Base-by-base conservation (phyloP, 257 asterid species). In the Primulina eburnea region DNA sequence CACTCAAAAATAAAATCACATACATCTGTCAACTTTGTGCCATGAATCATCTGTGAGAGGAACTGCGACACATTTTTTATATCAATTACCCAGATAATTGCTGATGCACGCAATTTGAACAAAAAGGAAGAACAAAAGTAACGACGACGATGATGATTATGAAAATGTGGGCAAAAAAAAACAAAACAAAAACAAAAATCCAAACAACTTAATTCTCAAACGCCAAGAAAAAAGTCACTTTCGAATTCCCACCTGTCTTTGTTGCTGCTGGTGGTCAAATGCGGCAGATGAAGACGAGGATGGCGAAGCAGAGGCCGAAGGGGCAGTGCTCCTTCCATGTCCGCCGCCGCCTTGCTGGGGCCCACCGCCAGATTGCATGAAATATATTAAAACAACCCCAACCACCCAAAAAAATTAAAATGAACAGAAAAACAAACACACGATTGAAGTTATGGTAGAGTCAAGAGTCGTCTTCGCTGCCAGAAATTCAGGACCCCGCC, bases 361-460 rank as follows among this genome's bases (percentile, higher is more conserved):
- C 69, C 96, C 96, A 71, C 90, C 95, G n/a, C 95, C 98, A 73
- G 96, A 88, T 76, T 92, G 97, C 98, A 92, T 92, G 74, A 78
- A 69, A 74, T 32, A 63, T 53, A 34, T 64, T 34, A 59, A 68
- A 62, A 11, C 43, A 43, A 43, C 18, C 55, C 18, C 55, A 43
- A 43, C n/a, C 55, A 43, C 55, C 55, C 55, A 1, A 43, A 43
- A 12, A 43, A 43, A 43, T 43, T 17, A 43, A 43, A 43, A 14
- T 43, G 55, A 14, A 4, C n/a, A 43, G 4, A 14, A 14, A 14
- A 14, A 43, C 6, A 43, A 4, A 33, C 18, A 40, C 52, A 11
- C 18, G 7, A 43, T 43, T 43, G 18, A 43, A 43, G 18, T 18
- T 11, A 43, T 4, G 55, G 55, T 43, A 14, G 55, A 43, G 55